Evolutionary conservation across 768 basidiomycete genomes (phyloP).

Genomic region (Boletus edulis): DNA sequence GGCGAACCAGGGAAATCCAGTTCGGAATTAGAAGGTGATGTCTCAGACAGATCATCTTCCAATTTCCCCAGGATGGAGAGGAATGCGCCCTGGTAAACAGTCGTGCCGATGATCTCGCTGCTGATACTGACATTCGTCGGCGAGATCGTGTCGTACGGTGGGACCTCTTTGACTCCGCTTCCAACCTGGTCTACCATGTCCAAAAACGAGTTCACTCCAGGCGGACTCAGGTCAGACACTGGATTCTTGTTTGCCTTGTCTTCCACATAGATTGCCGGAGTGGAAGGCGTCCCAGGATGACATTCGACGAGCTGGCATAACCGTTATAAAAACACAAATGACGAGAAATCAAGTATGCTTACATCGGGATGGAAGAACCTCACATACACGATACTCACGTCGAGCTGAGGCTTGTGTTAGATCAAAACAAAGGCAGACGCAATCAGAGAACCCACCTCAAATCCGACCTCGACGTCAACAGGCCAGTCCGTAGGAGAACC

Average conservation of each 20-base stretch:
- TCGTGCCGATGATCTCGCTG: conserved; percentile 16
- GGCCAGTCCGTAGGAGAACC: no score
- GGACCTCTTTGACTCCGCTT: background rate
- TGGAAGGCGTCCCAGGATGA: conserved; percentile 10
- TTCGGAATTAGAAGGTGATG: background rate
- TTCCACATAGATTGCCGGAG: conserved; percentile 21
- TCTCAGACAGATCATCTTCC: background rate
- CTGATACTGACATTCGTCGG: conserved; percentile 3
- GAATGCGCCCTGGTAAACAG: conserved; percentile 6
- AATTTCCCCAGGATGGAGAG: conserved; percentile 5
- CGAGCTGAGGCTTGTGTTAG: conserved; percentile 2
- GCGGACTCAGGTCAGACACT: background rate
- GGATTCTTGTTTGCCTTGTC: conserved; percentile 12
- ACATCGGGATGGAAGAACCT: conserved; percentile 24
- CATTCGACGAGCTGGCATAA: conserved; percentile 9
- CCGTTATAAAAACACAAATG: background rate
- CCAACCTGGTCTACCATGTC: background rate
- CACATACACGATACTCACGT: conserved; percentile 22
- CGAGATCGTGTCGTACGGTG: conserved; percentile 14
- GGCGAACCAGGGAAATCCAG: background rate
- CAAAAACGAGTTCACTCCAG: conserved; percentile 15
- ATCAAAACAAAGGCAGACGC: no score
- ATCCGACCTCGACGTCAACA: no score
- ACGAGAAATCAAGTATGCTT: background rate
- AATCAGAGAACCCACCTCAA: no score